Base-by-base conservation (phyloP, 2,329 filamentous ascomycete species). In the Sclerotinia glacialis region DNA sequence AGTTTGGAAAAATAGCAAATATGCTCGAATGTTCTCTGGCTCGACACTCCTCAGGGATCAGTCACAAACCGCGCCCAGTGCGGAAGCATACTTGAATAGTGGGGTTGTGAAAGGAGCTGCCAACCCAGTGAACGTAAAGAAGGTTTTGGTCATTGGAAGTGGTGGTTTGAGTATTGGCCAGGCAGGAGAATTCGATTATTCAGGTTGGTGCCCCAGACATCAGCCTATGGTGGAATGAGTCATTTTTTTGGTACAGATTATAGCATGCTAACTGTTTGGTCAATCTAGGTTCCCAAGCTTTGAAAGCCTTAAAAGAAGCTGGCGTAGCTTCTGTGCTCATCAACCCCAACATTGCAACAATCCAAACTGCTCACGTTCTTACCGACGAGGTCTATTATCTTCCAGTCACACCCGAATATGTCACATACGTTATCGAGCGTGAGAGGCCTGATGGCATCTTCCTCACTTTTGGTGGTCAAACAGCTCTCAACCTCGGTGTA, bases 351-450 rank as follows among this genome's bases (percentile, higher is more conserved):
- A 98, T 98, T 78, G 94, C 94, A 68, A 98, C 95, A 67, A 98
- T 98, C 76, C 94, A 98, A 82, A 98, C 94, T 74, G 93, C 96
- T 79, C 94, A 98, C 84, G 89, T 90, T 76, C 90, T 98, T 77
- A 93, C 93, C 76, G 94, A 98, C 77, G 93, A 98, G 82, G 91
- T 98, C 76, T 98, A 98, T 85, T 98, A 97, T 80, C 89, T 98
- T 47, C 95, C 95, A 66, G 93, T 99, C 75, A 99, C 95, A 23
- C 91, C 94, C 71, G 94, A 98, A 85, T 99, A 98, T 81, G 93
- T 97, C 77, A 90, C 90, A 76, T 94, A 98, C 80, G 94, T 99
- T 69, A 98, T 99, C 78, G 93, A 98, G 83, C 89, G 91, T 76
- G 95, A 98, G 81, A 87, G 89, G 78, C 95, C 95, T 52, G 95